phyloP scores from a whole-genome alignment of 2,329 filamentous ascomycete species.

The Bipolaris victoriae region DNA sequence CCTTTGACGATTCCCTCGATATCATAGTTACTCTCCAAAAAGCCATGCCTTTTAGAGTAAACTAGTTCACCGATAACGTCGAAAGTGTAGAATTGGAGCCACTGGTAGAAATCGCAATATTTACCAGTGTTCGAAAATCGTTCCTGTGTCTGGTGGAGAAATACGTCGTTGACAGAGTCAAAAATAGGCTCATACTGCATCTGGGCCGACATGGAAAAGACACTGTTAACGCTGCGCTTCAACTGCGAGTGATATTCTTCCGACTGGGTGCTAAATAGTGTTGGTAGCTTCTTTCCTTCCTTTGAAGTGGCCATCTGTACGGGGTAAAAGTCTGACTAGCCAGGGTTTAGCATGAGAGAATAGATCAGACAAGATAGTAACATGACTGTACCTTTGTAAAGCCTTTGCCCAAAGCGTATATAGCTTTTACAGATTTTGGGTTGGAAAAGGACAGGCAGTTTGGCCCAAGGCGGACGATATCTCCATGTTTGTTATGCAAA shows the following conservation, averaged over 20 bases:
- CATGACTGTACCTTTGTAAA: not conserved
- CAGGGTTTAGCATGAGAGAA: too few relatives aligned
- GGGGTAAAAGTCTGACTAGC: too few relatives aligned
- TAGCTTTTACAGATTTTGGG: not conserved
- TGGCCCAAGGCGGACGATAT: not conserved
- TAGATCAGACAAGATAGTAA: too few relatives aligned
- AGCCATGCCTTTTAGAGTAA: constrained; percentile 4
- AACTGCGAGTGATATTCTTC: not conserved
- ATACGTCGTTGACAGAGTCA: too few relatives aligned
- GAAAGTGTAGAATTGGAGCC: constrained; percentile 12
- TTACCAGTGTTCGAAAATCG: too few relatives aligned
- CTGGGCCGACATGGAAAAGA: not conserved
- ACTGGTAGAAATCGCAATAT: not conserved
- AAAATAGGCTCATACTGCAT: not conserved
- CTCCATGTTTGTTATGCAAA: not conserved
- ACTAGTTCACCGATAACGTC: constrained; percentile 10
- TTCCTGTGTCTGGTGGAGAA: too few relatives aligned
- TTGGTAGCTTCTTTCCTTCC: too few relatives aligned
- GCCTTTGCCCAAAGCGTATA: not conserved
- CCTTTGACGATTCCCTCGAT: constrained; percentile 4
- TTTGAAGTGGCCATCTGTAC: too few relatives aligned
- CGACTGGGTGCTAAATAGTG: not conserved
- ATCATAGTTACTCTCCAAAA: constrained; percentile 7
- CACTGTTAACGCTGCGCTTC: not conserved
- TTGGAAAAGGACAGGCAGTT: not conserved